Conservation (phyloP, 2,329 filamentous ascomycete species). For the Mollisia scopiformis region DNA sequence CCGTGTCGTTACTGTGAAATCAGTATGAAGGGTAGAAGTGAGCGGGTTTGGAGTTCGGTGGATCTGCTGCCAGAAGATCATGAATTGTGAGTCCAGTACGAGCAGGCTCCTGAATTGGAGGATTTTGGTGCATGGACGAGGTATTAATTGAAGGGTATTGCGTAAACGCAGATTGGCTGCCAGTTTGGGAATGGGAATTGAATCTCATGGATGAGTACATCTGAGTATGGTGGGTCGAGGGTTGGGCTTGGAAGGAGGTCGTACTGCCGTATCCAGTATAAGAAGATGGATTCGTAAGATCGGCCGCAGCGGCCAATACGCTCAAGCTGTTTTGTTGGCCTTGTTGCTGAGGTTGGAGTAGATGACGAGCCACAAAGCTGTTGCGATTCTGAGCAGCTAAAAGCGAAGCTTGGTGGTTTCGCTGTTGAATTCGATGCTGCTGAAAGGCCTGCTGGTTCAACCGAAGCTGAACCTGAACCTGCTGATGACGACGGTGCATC, state of each 20-base stretch:
- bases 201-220: background rate
- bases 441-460: background rate
- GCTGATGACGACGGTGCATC: background rate
- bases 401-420: background rate
- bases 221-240: background rate
- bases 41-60: background rate
- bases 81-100: background rate
- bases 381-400: no score
- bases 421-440: background rate
- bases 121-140: background rate
- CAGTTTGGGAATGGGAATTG: background rate
- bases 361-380: background rate
- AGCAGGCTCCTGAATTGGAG: background rate
- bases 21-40: background rate
- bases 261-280: background rate
- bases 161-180: background rate
- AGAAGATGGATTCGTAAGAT: background rate
- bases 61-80: background rate
- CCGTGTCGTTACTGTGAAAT: no score
- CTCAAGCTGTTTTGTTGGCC: background rate
- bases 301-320: background rate
- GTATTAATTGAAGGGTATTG: background rate
- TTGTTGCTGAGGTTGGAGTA: background rate
- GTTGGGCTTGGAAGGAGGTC: background rate
- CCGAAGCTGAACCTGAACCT: no score